phyloP scores from a whole-genome alignment of 1,284 basidiomycete genomes.

The Cerioporus squamosus region DNA sequence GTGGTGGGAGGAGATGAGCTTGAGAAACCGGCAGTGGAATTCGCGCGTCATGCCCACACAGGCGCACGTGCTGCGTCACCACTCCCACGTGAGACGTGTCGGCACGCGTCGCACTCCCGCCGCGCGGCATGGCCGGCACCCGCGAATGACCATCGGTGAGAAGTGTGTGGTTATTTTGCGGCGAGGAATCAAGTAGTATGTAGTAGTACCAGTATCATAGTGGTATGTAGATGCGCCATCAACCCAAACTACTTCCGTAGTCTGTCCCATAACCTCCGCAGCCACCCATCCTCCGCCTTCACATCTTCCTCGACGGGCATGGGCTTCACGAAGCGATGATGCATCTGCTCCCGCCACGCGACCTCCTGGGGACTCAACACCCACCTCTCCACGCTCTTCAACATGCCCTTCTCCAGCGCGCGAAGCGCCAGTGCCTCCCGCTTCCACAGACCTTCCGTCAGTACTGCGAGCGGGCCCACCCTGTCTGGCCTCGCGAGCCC shows the following conservation, averaged over 20 bases:
- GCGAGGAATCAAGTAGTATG: no score
- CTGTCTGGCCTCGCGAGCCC: background rate
- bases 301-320: constrained; percentile 1
- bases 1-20: constrained; percentile 8
- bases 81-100: constrained; percentile 9
- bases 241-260: constrained; percentile 3
- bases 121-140: no score
- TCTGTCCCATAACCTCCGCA: constrained; percentile 12
- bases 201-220: no score
- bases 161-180: no score
- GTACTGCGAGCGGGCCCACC: constrained; percentile 62
- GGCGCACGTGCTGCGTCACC: constrained; percentile 4
- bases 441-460: constrained; percentile 73
- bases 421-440: constrained; percentile 64
- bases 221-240: no score
- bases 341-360: constrained; percentile 16
- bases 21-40: background rate
- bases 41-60: background rate
- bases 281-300: constrained; percentile 14
- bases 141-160: no score
- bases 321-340: constrained; percentile 20
- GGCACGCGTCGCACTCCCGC: no score
- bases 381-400: constrained; percentile 50
- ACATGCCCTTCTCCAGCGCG: constrained; percentile 55
- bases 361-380: constrained; percentile 21